Evolutionary conservation across 805 yeast species (phyloP).

Genomic region (Hanseniaspora opuntiae): DNA sequence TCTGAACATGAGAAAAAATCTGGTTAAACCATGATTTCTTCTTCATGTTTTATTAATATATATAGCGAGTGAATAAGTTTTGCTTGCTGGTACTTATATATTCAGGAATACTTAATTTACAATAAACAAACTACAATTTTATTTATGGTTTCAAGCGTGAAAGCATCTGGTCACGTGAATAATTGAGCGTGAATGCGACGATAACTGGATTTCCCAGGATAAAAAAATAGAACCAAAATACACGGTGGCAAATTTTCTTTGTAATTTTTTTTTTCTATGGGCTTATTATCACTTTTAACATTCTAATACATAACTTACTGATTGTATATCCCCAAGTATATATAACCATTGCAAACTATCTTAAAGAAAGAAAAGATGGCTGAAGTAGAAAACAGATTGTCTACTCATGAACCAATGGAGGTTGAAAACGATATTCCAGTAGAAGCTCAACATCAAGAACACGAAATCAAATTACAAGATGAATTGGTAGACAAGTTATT

Average conservation of each 20-base stretch:
- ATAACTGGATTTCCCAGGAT: background rate
- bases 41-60: background rate
- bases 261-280: background rate
- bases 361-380: background rate
- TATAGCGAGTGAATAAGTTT: background rate
- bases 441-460: slow-evolving; percentile 17
- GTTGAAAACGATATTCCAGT: slow-evolving; percentile 15
- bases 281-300: no score
- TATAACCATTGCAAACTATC: no score
- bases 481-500: slow-evolving; percentile 24
- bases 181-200: background rate
- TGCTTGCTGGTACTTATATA: background rate
- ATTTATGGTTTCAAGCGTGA: background rate
- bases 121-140: background rate
- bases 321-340: slow-evolving; percentile 11
- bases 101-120: background rate
- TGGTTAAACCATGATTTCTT: slow-evolving; percentile 7
- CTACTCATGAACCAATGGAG: slow-evolving; percentile 16
- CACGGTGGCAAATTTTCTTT: slow-evolving; percentile 6
- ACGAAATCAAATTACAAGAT: slow-evolving; percentile 19
- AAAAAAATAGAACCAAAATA: background rate
- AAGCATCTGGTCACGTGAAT: background rate
- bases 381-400: background rate
- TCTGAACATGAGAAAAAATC: slow-evolving; percentile 11
- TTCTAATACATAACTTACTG: no score